Evolutionary conservation across 345 rosid species (phyloP), one percentile per base, ranked within the genome.

Genomic region (Bruguiera gymnorhiza): DNA sequence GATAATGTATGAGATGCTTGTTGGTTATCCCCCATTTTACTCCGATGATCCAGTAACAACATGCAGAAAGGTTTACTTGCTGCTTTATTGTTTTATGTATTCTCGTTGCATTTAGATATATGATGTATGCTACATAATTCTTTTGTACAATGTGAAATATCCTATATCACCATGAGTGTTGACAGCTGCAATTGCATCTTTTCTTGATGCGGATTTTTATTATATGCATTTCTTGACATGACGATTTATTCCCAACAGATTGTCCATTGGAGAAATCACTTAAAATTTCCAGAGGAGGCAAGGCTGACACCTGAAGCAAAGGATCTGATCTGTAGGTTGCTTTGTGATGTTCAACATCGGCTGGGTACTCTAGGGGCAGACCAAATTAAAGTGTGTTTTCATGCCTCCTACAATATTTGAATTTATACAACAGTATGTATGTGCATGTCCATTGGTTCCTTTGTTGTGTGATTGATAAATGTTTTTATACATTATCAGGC

Each of bases 1-100:
- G 15, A 89, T 91, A 70, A 85, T 91, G 97, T 91, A 88, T 58
- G 95, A 88, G 82, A 91, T 91, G 95, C 92, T 91, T 23, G 86
- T 91, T 65, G 97, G 97, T 52, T 91, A 87, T 76, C 89, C 95
- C 16, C 97, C 97, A 54, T 91, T 91, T 68, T 89, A 83, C 69
- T 83, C 95, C 0, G 96, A 91, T 72, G 97, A 93, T 69, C 94
- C 98, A 29, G 86, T 89, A 54, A 86, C 89, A 63, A 88, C 97
- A 56, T 93, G 98, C 86, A 87, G 94, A 85, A 93, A 93, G 98
- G 98, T 93, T 70, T 64, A 39, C 59, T 66, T 76, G 36, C 59
- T 62, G 15, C 8, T 6, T 4, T 30, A 8, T 53, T 52, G 59
- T 57, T 56, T 68, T 32, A 21, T 36, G 11, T 46, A 19, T 26